Evolutionary conservation across 805 yeast genomes (phyloP).

Genomic region (Barnettozyma botsteinii): DNA sequence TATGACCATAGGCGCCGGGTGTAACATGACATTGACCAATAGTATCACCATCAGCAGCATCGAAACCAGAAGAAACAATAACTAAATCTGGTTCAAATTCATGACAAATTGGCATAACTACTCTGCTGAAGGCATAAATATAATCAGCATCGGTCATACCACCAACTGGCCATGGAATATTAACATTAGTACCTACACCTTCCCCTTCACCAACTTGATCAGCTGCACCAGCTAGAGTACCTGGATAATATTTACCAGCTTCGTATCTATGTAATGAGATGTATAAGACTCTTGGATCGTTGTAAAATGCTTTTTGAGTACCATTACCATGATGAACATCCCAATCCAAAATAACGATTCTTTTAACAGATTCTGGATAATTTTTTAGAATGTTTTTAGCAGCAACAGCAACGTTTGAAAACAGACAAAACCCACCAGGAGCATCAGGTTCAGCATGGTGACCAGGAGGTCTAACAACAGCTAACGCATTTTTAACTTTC

Average conservation of each 20-base stretch:
- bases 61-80: slow-evolving; percentile 92
- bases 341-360: slow-evolving; percentile 88
- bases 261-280: slow-evolving; percentile 91
- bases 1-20: slow-evolving; percentile 93
- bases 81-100: slow-evolving; percentile 93
- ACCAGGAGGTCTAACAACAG: slow-evolving; percentile 97
- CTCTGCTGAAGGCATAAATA: slow-evolving; percentile 79
- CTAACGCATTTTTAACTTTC: slow-evolving; percentile 82
- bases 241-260: slow-evolving; percentile 89
- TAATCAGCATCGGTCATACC: slow-evolving; percentile 97
- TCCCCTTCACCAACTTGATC: slow-evolving; percentile 77
- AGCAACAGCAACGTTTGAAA: slow-evolving; percentile 96
- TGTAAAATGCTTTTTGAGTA: slow-evolving; percentile 85
- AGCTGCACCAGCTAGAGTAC: slow-evolving; percentile 78
- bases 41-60: slow-evolving; percentile 97
- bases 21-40: slow-evolving; percentile 95
- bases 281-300: slow-evolving; percentile 87
- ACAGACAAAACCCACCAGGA: slow-evolving; percentile 95
- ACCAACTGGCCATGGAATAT: slow-evolving; percentile 88
- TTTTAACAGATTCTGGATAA: slow-evolving; percentile 84
- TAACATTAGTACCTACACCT: slow-evolving; percentile 84
- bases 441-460: slow-evolving; percentile 98
- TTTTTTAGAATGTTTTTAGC: slow-evolving; percentile 75
- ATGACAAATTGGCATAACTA: slow-evolving; percentile 80
- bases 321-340: slow-evolving; percentile 99